Conservation (phyloP, 2,329 filamentous ascomycete genomes). For the Ophiocordyceps unilateralis region DNA sequence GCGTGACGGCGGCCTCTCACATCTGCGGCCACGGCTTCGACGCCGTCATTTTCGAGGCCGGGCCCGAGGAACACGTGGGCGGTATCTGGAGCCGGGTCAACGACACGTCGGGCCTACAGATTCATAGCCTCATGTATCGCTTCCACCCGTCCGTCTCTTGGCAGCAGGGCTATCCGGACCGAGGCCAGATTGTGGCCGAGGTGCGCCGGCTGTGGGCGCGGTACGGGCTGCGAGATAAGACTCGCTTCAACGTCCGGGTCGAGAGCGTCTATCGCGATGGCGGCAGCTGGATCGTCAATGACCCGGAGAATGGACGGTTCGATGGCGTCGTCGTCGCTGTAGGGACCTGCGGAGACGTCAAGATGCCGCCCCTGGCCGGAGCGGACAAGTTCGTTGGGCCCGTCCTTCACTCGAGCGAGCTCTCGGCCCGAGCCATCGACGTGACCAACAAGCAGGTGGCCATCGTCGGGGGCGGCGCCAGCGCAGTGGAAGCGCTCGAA, state of each 20-base stretch:
- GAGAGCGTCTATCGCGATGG: slow-evolving; percentile 52
- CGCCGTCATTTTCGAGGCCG: slow-evolving; percentile 61
- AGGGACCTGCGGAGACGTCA: slow-evolving; percentile 65
- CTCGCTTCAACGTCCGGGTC: slow-evolving; percentile 54
- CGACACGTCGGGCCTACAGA: slow-evolving; percentile 66
- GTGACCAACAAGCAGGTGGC: slow-evolving; percentile 60
- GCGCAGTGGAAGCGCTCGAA: slow-evolving; percentile 67
- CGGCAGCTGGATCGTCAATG: slow-evolving; percentile 63
- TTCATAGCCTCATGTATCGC: slow-evolving; percentile 74
- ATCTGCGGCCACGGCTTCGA: slow-evolving; percentile 78
- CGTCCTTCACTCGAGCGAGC: slow-evolving; percentile 57
- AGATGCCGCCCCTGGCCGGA: slow-evolving; percentile 53
- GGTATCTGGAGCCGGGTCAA: slow-evolving; percentile 76
- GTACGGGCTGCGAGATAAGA: slow-evolving; percentile 54
- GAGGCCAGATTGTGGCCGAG: slow-evolving; percentile 57
- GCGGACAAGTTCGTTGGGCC: slow-evolving; percentile 55
- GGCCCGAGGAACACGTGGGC: slow-evolving; percentile 46
- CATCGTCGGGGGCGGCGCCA: slow-evolving; percentile 64
- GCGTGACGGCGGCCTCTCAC: slow-evolving; percentile 65
- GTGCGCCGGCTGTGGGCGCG: slow-evolving; percentile 56
- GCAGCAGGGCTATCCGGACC: slow-evolving; percentile 59
- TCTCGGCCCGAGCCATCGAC: slow-evolving; percentile 46
- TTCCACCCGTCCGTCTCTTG: slow-evolving; percentile 70
- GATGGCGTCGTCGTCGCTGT: slow-evolving; percentile 66
- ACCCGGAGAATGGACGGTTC: slow-evolving; percentile 51